Conservation (phyloP, 2,329 filamentous ascomycete species). For the Beauveria sp. region DNA sequence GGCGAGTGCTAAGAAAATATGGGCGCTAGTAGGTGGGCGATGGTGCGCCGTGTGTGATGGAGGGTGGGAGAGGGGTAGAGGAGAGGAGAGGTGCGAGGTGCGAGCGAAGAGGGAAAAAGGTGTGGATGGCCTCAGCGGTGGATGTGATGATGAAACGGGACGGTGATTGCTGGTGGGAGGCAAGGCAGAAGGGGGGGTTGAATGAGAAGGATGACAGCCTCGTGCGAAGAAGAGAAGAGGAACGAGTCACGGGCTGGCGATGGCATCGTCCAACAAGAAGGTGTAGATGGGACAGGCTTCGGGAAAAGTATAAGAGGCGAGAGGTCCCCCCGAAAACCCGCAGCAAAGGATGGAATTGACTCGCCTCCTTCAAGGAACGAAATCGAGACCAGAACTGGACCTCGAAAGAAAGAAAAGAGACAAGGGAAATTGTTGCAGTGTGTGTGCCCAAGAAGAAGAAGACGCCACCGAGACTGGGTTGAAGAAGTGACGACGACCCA, state of each 20-base stretch:
- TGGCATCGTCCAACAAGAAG: not conserved
- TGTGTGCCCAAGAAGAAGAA: not conserved
- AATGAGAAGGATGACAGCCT: not conserved
- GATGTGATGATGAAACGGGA: not conserved
- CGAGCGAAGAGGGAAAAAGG: not conserved
- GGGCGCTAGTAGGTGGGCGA: constrained; percentile 2
- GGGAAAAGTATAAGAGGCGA: constrained; percentile 28
- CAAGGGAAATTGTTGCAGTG: not conserved
- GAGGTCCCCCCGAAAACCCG: constrained; percentile 12
- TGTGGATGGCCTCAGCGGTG: not conserved
- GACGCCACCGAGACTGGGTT: not conserved
- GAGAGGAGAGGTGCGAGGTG: not conserved
- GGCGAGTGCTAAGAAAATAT: not conserved
- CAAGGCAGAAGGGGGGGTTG: not conserved
- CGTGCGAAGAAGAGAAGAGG: not conserved
- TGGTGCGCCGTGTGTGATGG: constrained; percentile 9
- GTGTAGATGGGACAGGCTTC: not conserved
- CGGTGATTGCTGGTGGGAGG: not conserved
- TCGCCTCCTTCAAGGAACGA: constrained; percentile 9
- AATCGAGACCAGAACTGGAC: constrained; percentile 1
- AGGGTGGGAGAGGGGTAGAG: constrained; percentile 11
- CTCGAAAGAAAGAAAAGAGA: not conserved
- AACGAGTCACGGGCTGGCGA: constrained; percentile 8
- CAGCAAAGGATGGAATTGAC: constrained; percentile 9
- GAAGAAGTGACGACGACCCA: not conserved